phyloP scores from a whole-genome alignment of 148 eudicot species.

The Vaccinium darrowii region DNA sequence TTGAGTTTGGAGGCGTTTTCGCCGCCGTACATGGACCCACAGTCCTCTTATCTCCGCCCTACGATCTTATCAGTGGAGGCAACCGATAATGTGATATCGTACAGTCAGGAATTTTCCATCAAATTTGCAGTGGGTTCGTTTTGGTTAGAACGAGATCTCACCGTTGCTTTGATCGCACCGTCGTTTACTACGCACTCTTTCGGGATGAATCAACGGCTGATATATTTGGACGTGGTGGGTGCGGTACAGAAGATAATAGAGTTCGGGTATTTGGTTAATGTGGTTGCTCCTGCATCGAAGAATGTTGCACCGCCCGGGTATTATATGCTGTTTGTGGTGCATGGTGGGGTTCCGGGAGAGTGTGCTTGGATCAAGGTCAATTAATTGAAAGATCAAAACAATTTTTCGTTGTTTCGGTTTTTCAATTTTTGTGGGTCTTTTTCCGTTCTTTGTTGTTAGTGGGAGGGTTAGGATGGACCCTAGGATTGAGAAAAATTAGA shows the following conservation, averaged over 20 bases:
- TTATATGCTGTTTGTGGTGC: conserved; percentile 69
- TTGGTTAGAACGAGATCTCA: conserved; percentile 17
- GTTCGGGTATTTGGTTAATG: conserved; percentile 36
- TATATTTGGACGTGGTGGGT: conserved; percentile 28
- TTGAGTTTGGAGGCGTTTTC: conserved; percentile 60
- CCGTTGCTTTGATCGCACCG: conserved; percentile 60
- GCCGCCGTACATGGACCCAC: conserved; percentile 56
- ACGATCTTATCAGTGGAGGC: conserved; percentile 45
- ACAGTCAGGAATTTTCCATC: conserved; percentile 50
- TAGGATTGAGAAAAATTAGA: neutral
- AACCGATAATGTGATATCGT: conserved; percentile 16
- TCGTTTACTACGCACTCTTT: conserved; percentile 69
- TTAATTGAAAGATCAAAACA: neutral
- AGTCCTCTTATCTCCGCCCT: conserved; percentile 37
- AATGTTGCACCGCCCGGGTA: conserved; percentile 66
- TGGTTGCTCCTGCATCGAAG: conserved; percentile 38
- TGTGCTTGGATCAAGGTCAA: conserved; percentile 57
- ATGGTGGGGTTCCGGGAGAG: conserved; percentile 62
- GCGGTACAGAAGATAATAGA: conserved; percentile 27
- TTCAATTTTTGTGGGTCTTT: neutral
- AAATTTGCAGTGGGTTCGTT: conserved; percentile 10
- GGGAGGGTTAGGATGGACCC: neutral
- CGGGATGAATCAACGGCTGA: conserved; percentile 72
- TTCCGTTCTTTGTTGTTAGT: neutral
- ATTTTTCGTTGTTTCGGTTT: neutral